Evolutionary conservation across 208 protist species (phyloP), one percentile per base, ranked within the genome.

Genomic region (Naegleria fowleri): DNA sequence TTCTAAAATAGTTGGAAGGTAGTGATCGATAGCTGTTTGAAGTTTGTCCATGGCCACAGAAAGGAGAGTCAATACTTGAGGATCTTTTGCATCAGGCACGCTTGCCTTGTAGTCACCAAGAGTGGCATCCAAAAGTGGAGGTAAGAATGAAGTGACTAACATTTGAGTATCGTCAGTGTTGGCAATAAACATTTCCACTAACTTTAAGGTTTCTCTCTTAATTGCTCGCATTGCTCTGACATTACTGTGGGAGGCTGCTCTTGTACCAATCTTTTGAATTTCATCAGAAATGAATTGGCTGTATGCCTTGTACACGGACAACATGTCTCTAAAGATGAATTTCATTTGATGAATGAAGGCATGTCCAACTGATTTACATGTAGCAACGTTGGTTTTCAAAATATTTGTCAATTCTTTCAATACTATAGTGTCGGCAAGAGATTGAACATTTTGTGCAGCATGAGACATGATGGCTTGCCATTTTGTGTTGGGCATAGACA

Each of bases 1-100:
- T 88, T 98, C 97, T 1, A 99, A 94, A 88, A 99, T 99, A 51
- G 94, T 93, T 0, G 95, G 97, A 58, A 99, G 96, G 91, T 98
- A 93, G 13, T 91, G 93, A n/a, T 91, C 90, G 38, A 99, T 91
- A 22, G 93, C 92, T 15, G 85, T 52, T 89, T 95, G 86, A 4
- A 94, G 41, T 43, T 88, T 87, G 33, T 88, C 29, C 29, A 83
- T 79, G 48, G 55, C 5, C 25, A 48, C 39, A 15, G 90, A 19
- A 13, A 83, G 9, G 3, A 90, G 38, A 15, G 94, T 96, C 86
- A 99, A 94, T 0, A 98, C 98, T 29, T 98, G 96, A 5, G 98
- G 92, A 92, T 99, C 98, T 91, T 98, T 96, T 4, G 96, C 95
- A 19, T 97, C 93, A 38, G 97, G 96, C 29, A 97, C 90, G 22